Base-by-base conservation (phyloP, 2,329 filamentous ascomycete species). In the Xylaria sp. region DNA sequence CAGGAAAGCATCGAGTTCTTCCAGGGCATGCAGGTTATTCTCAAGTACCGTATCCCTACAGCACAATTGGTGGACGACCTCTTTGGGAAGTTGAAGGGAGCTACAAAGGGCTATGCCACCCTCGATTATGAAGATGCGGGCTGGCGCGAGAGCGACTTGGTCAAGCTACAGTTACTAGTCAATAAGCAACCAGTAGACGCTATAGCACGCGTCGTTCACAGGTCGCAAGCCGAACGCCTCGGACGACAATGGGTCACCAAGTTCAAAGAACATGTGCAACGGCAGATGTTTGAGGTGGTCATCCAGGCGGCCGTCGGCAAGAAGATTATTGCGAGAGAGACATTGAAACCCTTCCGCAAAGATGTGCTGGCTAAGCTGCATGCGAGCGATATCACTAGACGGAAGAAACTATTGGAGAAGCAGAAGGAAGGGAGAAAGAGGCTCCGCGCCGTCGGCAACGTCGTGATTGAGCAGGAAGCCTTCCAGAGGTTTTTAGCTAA, bases 41-140 rank as follows among this genome's bases (percentile, higher is more conserved):
- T 99, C 39, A 95, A 95, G 75, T 99, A 99, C 78, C 89, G 94
- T 60, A 82, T 99, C 1, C 96, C 96, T 0, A 86, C 97, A 0
- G 90, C 94, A 1, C 93, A 97, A 62, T 85, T 99, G 4, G 96
- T 99, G 0, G 96, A 98, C 74, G 96, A 99, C 80, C 91, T 99
- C 77, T 99, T 99, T 78, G 96, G 96, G 60, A 97, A 97, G 80
- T 85, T 99, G 61, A 99, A 99, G 80, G 93, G 94, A 43, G 87
- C 89, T 0, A 97, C 94, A 2, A 97, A 97, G 79, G 96, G 96
- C 12, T 99, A 99, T 75, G 96, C 96, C 0, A 96, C 92, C 41
- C 87, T 99, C 5, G 96, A 99, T 79, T 99, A 99, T 78, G 96
- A 99, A 81, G 96, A 99, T 74, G 91, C 94, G 0, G 95, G 93